phyloP scores from a whole-genome alignment of 1,284 basidiomycete species.

The Sanghuangporus sanghuang region DNA sequence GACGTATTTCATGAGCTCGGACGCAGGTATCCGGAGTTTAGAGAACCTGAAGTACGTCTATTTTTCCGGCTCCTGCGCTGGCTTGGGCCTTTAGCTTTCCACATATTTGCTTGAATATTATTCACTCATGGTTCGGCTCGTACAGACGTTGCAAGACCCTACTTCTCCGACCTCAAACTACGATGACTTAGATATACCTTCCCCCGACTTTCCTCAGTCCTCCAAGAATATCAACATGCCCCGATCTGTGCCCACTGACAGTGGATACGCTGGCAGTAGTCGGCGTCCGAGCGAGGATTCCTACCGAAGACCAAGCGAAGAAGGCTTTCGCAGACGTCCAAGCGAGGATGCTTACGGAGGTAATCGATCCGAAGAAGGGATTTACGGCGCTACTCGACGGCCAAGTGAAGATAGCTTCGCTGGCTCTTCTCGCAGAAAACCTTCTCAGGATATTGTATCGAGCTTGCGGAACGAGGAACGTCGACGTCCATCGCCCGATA shows the following conservation, averaged over 20 bases:
- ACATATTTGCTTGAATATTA: background rate
- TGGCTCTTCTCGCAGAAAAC: constrained; percentile 24
- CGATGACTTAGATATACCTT: constrained; percentile 55
- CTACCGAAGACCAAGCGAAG: constrained; percentile 24
- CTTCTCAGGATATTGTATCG: constrained; percentile 26
- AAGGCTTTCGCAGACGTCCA: constrained; percentile 36
- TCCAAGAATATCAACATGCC: constrained; percentile 34
- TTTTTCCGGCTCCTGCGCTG: too few relatives aligned
- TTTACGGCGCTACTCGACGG: constrained; percentile 10
- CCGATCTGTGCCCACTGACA: constrained; percentile 45
- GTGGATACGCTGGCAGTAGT: constrained; percentile 48
- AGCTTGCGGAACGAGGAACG: constrained; percentile 22
- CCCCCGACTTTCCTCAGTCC: constrained; percentile 55
- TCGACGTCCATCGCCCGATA: constrained; percentile 46
- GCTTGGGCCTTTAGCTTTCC: background rate
- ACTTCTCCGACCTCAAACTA: constrained; percentile 54
- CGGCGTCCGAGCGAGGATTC: constrained; percentile 40
- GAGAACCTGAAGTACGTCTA: constrained; percentile 58
- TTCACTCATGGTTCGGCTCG: constrained; percentile 17
- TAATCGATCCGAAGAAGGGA: constrained; percentile 30
- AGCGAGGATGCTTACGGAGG: constrained; percentile 40
- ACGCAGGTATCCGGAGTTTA: constrained; percentile 93
- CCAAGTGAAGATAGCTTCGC: constrained; percentile 27
- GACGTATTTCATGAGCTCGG: constrained; percentile 97
- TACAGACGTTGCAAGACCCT: constrained; percentile 22